Percentiles rank a stretch among this genome's conserved stretches.
Conservation (phyloP, 768 basidiomycete species). For the Mycena galopus region DNA sequence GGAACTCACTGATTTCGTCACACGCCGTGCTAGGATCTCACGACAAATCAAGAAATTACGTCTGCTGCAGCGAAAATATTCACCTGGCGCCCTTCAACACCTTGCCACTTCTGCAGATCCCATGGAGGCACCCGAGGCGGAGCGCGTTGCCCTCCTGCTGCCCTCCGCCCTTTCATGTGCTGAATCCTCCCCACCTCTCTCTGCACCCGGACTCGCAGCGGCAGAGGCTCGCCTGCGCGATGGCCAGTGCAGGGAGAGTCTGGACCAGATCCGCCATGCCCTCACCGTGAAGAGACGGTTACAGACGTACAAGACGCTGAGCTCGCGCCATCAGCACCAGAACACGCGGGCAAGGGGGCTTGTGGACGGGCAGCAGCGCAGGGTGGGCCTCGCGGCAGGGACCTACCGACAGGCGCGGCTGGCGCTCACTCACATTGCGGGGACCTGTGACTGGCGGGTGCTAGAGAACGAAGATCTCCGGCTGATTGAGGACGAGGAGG, state of each 20-base stretch:
- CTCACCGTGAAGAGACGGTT: too few relatives aligned
- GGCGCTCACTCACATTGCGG: neutral
- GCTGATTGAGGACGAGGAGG: neutral
- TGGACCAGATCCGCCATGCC: too few relatives aligned
- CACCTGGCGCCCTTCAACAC: neutral
- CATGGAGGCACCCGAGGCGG: neutral
- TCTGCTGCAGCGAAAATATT: neutral
- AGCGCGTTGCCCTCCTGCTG: neutral
- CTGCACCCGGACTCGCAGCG: neutral
- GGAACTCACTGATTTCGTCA: neutral
- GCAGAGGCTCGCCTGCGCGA: too few relatives aligned
- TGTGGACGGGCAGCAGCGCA: too few relatives aligned
- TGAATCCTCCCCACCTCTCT: neutral
- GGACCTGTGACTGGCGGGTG: neutral
- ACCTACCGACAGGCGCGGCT: too few relatives aligned
- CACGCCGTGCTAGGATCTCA: neutral
- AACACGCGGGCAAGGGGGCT: too few relatives aligned
- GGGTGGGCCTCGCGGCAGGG: too few relatives aligned
- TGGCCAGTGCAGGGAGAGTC: too few relatives aligned
- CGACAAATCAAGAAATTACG: too few relatives aligned
- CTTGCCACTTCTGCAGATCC: neutral
- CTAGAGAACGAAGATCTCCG: neutral
- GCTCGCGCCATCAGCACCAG: too few relatives aligned
- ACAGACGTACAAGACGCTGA: too few relatives aligned
- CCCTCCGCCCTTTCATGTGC: neutral